Evolutionary conservation across 495 filamentous ascomycete species (phyloP), one percentile per base, ranked within the genome.

Genomic region (Cryomyces minteri): DNA sequence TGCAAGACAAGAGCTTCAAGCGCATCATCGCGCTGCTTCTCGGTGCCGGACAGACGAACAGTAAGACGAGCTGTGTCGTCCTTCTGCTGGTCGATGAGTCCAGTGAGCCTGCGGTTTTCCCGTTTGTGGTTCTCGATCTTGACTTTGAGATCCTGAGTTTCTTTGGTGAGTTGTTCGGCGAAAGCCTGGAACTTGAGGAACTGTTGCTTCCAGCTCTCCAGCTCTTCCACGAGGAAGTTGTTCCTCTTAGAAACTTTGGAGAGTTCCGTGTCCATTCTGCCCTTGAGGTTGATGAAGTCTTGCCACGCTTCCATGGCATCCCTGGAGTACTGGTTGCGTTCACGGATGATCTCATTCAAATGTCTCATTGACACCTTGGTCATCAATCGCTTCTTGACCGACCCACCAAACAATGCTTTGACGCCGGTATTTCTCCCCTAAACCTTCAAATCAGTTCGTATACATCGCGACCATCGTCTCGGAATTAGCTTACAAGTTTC

Each of bases 151-250:
- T 98, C 90, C 56, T 92, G 81, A 4, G 90, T 94, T 62, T 98
- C 90, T 68, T 98, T 96, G 43, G 88, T 98, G 53, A 98, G 90
- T 54, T 90, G 85, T 63, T 96, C 92, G 53, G 90, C 90, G 66
- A 96, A 98, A 10, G 88, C 80, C 66, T 98, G 90, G 76, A 98
- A 98, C 68, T 96, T 96, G 70, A 95, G 87, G 73, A 98, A 98
- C 71, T 98, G 84, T 66, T 94, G 85, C 65, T 96, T 98, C 90
- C 90, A 98, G 70, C 82, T 96, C 62, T 98, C 90, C 42, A 96
- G 67, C 61, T 98, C 90, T 60, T 96, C 92, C 29, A 92, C 79
- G 44, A 98, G 67, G 70, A 95, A 98, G 72, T 98, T 98, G 69
- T 96, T 98, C 52, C 90, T 72, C 73, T 98, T 98, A 40, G 82